Evolutionary conservation across 345 rosid genomes (phyloP), one percentile per base, ranked within the genome.

Genomic region (Linum lewisii): DNA sequence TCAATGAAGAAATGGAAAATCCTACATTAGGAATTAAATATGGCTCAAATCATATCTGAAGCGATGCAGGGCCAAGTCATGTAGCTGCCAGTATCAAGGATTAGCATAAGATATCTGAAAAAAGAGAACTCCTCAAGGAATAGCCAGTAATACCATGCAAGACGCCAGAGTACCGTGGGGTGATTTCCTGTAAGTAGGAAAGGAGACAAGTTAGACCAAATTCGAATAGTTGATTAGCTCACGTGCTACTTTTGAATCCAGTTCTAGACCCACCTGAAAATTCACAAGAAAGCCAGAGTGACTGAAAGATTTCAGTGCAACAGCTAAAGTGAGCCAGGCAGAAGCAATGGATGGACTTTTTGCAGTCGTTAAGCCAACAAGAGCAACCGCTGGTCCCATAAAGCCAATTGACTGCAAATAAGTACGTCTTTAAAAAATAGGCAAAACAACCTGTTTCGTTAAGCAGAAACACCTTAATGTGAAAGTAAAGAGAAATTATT

Each of bases 221-320:
- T 13, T 16, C 58, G 10, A 60, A 32, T 65, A 21, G 0, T 47
- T 45, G 57, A 32, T 44, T 52, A 3, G 3, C n/a, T 3, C 24
- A 36, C 19, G 22, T 25, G 15, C 32, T 19, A 37, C 44, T 63
- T 36, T 49, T 21, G 8, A 51, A 54, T 24, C 44, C 58, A 44
- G 57, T n/a, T 6, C 9, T 25, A 54, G 59, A 57, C 75, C 52
- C 62, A 88, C 98, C 98, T 86, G 99, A 71, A 93, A 79, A 66
- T 88, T 93, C 62, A 93, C 93, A 64, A 88, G 93, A 78, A 93
- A 93, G 37, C 99, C 99, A 18, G 88, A 78, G 71, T 88, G 99
- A 77, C 98, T 86, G 75, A 88, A 92, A 57, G 98, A 79, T 78
- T 93, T 93, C 26, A 88, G 74, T 53, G 91, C 99, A 66, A 86